A percentile compares a stretch with the other conserved stretches of the same genome.
phyloP scores from a whole-genome alignment of 345 rosid species.

The Rhodomyrtus tomentosa region DNA sequence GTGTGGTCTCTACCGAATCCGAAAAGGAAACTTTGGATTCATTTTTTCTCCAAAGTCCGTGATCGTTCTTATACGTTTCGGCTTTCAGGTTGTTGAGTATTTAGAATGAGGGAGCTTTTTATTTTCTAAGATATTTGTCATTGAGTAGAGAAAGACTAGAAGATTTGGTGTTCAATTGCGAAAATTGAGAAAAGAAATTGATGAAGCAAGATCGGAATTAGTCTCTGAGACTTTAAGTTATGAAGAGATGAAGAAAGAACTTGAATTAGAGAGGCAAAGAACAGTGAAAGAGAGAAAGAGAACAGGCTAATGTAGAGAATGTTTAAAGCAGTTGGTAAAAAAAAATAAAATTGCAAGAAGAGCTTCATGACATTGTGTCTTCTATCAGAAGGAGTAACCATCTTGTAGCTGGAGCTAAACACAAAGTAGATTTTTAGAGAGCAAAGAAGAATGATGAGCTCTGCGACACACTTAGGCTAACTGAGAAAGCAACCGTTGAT shows the following conservation, averaged over 20 bases:
- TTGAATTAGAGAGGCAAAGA: conserved; percentile 46
- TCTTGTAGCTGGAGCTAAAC: background rate
- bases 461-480: background rate
- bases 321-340: conserved; percentile 38
- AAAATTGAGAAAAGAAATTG: conserved; percentile 32
- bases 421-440: background rate
- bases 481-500: background rate
- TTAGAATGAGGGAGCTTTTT: too few species aligned
- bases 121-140: background rate
- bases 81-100: too few species aligned
- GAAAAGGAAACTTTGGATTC: too few species aligned
- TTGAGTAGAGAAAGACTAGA: conserved; percentile 31
- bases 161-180: conserved; percentile 40
- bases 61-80: too few species aligned
- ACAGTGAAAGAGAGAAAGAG: conserved; percentile 34
- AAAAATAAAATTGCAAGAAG: conserved; percentile 30
- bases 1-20: too few species aligned
- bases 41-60: too few species aligned
- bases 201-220: conserved; percentile 40
- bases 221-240: conserved; percentile 23
- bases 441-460: background rate
- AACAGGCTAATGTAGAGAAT: conserved; percentile 46
- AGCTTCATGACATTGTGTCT: conserved; percentile 5
- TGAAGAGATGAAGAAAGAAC: conserved; percentile 26
- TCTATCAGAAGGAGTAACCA: conserved; percentile 2